phyloP scores from a whole-genome alignment of 148 eudicot genomes.

The Cornus suecica region DNA sequence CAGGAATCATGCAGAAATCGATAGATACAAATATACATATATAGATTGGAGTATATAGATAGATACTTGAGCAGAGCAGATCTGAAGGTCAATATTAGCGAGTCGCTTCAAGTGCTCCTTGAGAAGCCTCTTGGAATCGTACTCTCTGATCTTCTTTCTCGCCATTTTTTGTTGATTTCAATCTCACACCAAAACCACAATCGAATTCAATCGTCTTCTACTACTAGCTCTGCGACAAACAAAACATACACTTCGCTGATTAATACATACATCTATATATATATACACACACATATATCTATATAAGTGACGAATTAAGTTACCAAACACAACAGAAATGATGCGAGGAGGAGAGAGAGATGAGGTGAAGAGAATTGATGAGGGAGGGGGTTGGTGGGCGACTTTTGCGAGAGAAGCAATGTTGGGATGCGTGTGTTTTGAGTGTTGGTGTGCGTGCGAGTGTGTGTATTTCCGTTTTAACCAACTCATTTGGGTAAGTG shows the following conservation, averaged over 20 bases:
- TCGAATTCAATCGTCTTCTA: not conserved
- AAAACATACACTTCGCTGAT: not conserved
- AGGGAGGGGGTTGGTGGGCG: not conserved
- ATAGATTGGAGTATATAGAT: not conserved
- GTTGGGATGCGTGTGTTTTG: too few relatives aligned
- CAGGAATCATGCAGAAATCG: not conserved
- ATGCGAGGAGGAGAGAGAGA: not conserved
- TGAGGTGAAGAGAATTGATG: not conserved
- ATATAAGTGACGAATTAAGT: not conserved
- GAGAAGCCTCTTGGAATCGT: slow-evolving; percentile 80
- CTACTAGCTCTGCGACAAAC: not conserved
- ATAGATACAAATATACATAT: not conserved
- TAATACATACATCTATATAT: not conserved
- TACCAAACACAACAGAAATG: not conserved
- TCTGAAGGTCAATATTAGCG: slow-evolving; percentile 50
- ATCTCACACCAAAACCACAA: not conserved
- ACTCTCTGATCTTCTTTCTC: slow-evolving; percentile 92
- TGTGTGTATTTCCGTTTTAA: too few relatives aligned
- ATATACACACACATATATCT: not conserved
- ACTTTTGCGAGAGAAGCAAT: not conserved
- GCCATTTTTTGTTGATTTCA: slow-evolving; percentile 44
- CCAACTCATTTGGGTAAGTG: too few relatives aligned
- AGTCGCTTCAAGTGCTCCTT: slow-evolving; percentile 72
- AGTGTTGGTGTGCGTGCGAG: too few relatives aligned
- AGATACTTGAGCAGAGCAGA: slow-evolving; percentile 75